These are phyloP conservation scores for Colletotrichum paranaense DNA, from an alignment of 2,329 filamentous ascomycete genomes.

Conservation along the genomic window DNA sequence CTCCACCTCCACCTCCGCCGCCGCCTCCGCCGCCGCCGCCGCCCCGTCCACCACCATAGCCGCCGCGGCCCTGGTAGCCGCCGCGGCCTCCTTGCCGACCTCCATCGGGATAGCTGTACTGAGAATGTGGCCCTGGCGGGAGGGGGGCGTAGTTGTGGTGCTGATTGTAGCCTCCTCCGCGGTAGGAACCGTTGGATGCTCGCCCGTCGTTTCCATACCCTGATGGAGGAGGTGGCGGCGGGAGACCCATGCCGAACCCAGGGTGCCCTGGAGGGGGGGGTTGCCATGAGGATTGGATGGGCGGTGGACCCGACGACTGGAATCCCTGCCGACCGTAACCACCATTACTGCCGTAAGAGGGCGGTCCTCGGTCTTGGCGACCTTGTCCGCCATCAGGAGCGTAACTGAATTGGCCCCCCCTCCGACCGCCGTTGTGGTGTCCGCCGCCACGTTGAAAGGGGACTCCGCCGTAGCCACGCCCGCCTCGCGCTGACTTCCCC, in stretches of 20 bases:
- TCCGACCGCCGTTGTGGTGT: slow-evolving; percentile 55
- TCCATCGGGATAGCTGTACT: slow-evolving; percentile 3
- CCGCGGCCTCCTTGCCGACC: slow-evolving; percentile 22
- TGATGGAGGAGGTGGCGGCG: slow-evolving; percentile 60
- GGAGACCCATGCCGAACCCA: slow-evolving; percentile 55
- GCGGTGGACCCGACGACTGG: neutral
- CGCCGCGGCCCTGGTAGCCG: slow-evolving; percentile 20
- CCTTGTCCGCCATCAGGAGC: slow-evolving; percentile 43
- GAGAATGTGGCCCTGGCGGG: slow-evolving; percentile 1
- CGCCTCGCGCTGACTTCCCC: slow-evolving; percentile 71
- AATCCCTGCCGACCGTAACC: slow-evolving; percentile 33
- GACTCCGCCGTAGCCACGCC: slow-evolving; percentile 78
- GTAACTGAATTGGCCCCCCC: slow-evolving; percentile 64
- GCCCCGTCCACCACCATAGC: slow-evolving; percentile 10
- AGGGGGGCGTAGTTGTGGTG: slow-evolving; percentile 25
- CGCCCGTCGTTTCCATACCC: slow-evolving; percentile 40
- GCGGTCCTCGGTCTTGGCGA: slow-evolving; percentile 33
- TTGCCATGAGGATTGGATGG: slow-evolving; percentile 47
- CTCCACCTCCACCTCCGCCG: neutral
- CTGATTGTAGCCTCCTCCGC: slow-evolving; percentile 17
- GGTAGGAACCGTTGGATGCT: slow-evolving; percentile 11
- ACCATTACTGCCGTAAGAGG: slow-evolving; percentile 23
- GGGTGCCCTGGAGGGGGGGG: slow-evolving; percentile 58
- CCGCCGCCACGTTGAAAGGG: slow-evolving; percentile 60
- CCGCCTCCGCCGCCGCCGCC: neutral